Evolutionary conservation across 306 rosid species (phyloP).

Genomic region (Begonia peltatifolia): DNA sequence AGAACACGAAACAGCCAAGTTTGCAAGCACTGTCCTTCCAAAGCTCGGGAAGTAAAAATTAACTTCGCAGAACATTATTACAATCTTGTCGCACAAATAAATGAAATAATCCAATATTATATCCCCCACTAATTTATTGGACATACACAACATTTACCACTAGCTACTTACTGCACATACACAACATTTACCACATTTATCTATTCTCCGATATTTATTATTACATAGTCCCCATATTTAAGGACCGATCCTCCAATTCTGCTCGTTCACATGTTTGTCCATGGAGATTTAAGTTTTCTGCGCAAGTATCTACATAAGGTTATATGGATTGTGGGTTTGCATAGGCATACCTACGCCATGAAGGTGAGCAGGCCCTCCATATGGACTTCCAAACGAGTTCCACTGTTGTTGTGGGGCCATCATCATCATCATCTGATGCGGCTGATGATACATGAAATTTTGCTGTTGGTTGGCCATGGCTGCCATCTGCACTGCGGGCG

Average conservation of each 20-base stretch:
- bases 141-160: constrained; percentile 67
- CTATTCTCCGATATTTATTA: constrained; percentile 8
- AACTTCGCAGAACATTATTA: constrained; percentile 28
- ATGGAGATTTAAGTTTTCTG: constrained; percentile 3
- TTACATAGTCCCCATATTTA: too few species aligned
- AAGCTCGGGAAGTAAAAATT: constrained; percentile 2
- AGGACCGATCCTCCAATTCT: too few species aligned
- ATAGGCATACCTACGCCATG: constrained; percentile 84
- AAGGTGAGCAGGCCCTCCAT: constrained; percentile 53
- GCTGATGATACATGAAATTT: constrained; percentile 71
- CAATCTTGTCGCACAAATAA: constrained; percentile 36
- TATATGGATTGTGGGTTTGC: constrained; percentile 72
- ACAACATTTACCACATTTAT: constrained; percentile 64
- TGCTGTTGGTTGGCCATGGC: constrained; percentile 85
- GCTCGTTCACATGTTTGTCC: not conserved
- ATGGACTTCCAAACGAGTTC: constrained; percentile 79
- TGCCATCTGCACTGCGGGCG: constrained; percentile 24
- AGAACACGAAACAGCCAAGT: constrained; percentile 17
- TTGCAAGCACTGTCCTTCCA: constrained; percentile 14
- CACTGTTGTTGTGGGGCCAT: constrained; percentile 39
- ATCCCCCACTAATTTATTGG: constrained; percentile 43
- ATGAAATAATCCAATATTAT: constrained; percentile 14
- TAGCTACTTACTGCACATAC: constrained; percentile 61
- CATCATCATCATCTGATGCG: constrained; percentile 73
- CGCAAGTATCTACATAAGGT: constrained; percentile 35